Conservation (phyloP, 2,329 filamentous ascomycete genomes). For the Curvularia eragrostidis region DNA sequence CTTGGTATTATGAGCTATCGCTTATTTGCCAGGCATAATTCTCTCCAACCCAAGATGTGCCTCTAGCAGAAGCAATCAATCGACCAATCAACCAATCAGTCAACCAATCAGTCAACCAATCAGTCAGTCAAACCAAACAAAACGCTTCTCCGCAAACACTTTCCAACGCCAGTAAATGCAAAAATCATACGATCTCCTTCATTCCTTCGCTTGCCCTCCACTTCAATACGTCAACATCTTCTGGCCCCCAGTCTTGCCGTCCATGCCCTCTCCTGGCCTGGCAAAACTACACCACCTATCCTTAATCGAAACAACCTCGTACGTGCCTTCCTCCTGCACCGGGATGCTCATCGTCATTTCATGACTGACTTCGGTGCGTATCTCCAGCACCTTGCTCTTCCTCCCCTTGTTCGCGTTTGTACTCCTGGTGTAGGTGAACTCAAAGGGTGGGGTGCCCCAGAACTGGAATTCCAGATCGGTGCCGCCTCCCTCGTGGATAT, state of each 20-base stretch:
- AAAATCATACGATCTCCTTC: neutral
- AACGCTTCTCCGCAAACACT: neutral
- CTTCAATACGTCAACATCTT: constrained; percentile 50
- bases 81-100: neutral
- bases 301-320: constrained; percentile 96
- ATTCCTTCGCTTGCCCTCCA: neutral
- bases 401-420: constrained; percentile 72
- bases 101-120: neutral
- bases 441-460: constrained; percentile 92
- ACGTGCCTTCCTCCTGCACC: constrained; percentile 92
- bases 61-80: neutral
- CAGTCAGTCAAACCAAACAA: neutral
- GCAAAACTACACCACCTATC: constrained; percentile 91
- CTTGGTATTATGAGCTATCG: constrained; percentile 1
- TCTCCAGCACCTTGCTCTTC: constrained; percentile 80
- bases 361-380: constrained; percentile 83
- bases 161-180: constrained; percentile 3
- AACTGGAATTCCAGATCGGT: constrained; percentile 95
- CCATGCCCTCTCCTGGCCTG: constrained; percentile 63
- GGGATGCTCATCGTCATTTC: constrained; percentile 82
- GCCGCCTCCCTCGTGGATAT: constrained; percentile 96
- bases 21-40: neutral
- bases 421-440: constrained; percentile 94
- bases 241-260: constrained; percentile 38
- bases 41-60: neutral